Evolutionary conservation across 345 rosid genomes (phyloP), one percentile per base, ranked within the genome.

Genomic region (Carallia brachiata): DNA sequence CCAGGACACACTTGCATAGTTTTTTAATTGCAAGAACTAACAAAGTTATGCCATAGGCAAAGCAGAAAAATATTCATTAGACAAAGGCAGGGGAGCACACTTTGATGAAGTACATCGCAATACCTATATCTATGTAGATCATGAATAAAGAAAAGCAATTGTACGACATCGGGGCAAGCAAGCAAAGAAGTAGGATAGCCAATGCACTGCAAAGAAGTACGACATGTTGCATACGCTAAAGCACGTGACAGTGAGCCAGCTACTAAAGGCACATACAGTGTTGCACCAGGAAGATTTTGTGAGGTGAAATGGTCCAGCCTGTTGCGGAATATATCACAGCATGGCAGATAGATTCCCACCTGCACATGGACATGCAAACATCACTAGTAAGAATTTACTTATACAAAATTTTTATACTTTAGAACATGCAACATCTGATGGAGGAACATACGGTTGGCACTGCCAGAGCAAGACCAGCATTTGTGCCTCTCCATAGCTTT

Each of bases 401-500:
- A 12, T 52, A 53, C 15, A 68, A 61, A 47, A 16, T 53, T 39
- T 23, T 23, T 23, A 65, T 18, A 34, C 17, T 23, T 23, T 23
- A 23, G 23, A 36, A 18, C 36, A 50, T 59, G 12, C 28, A 61
- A 59, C 56, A 23, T 19, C 0, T 32, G 53, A 56, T 32, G 19
- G 54, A 71, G 48, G 59, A 73, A 73, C 71, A 79, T 84, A 95
- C 99, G 13, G 87, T 90, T 23, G 99, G 99, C 52, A 95, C 82
- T 73, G 99, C 98, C 76, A 95, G 73, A 16, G 94, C 99, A 59
- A 95, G 85, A 70, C 92, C 97, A 15, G 99, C 99, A 82, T 95
- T 89, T 37, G 99, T 95, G 68, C 99, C 99, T 83, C 98, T 87
- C 99, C 99, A 95, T 7, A 95, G 79, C 81, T 97, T 91, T 52